Base-by-base conservation (phyloP, 305 asterid species). In the Rubia balearica region DNA sequence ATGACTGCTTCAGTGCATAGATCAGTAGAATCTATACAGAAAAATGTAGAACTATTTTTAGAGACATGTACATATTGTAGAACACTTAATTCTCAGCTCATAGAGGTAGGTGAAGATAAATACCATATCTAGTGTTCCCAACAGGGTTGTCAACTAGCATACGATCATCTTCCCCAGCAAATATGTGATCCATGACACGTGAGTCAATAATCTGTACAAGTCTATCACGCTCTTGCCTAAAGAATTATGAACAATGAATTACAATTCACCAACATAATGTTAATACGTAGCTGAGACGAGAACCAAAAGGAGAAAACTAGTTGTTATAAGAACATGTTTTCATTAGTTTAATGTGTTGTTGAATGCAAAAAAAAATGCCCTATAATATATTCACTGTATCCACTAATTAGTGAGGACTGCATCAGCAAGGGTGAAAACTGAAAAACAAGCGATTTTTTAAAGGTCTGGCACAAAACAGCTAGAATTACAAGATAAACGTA, bases 161-260 rank as follows among this genome's bases (percentile, higher is more conserved):
- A 61, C 41, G 70, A 73, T 66, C 77, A 78, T 79, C 87, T 76
- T 74, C 81, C 73, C 74, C 81, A 65, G 73, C 79, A 56, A 57
- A 22, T 21, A 68, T 43, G 53, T 89, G 80, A 85, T 77, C 88
- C 57, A 75, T 69, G 78, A 91, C 90, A 71, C 96, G 86, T 59
- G 95, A 85, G 70, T 86, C 76, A 59, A 91, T 81, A 60, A 82
- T 71, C 78, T 71, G 82, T 71, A 78, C 76, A 75, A 91, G 77
- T 82, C 78, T 84, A 83, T 91, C 86, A 79, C 79, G 79, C 81
- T 91, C 96, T 82, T 87, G 91, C 84, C 97, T 91, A 78, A 21
- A 73, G 56, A 74, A 74, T 62, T 67, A 75, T 65, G 75, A 74
- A 36, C 57, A 65, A 70, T 42, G 74, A 69, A 67, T 67, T 43